Evolutionary conservation across 108 stramenopile genomes (phyloP), one percentile per base, ranked within the genome.

Genomic region (Discostella stelligeroides): DNA sequence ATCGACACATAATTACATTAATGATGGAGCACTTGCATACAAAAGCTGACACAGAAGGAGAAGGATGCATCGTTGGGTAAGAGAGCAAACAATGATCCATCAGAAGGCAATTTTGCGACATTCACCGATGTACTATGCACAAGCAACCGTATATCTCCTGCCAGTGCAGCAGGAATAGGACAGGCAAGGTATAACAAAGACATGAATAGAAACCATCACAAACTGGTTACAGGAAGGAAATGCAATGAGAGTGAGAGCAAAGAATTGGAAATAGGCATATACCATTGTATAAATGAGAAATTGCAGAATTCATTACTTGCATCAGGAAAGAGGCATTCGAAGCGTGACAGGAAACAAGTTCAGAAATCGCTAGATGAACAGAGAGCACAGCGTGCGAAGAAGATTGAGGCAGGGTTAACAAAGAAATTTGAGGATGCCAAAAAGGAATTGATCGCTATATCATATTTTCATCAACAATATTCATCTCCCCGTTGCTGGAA

Each of bases 31-130:
- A 34, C 18, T 20, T 50, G 54, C 54, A 28, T 29, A 25, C 27
- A 2, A 55, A 2, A 30, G 15, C 54, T 55, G 7, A 13, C 54
- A 55, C 4, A 29, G 7, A 29, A 14, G 7, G 54, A 55, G 13
- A 27, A 55, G 7, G 54, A 55, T 25, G 54, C 28, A 14, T 27
- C 28, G 4, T 6, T 55, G 5, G 54, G 54, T 1, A 55, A 25
- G 54, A 55, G 54, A 55, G 54, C 54, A 8, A 55, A 55, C 54
- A 55, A 55, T 30, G 54, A 55, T 55, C 54, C 25, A 28, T 27
- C 27, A 0, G 54, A 55, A 29, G 28, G 29, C 0, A 55, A 27
- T 15, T 55, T 55, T 55, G 27, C 54, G 9, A 30, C 49, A 37
- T 66, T 66, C 15, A 66, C 64, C 34, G 49, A 51, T 51, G 39